Conservation (phyloP, 1,139 yeast species). For the Wickerhamomyces sp. region DNA sequence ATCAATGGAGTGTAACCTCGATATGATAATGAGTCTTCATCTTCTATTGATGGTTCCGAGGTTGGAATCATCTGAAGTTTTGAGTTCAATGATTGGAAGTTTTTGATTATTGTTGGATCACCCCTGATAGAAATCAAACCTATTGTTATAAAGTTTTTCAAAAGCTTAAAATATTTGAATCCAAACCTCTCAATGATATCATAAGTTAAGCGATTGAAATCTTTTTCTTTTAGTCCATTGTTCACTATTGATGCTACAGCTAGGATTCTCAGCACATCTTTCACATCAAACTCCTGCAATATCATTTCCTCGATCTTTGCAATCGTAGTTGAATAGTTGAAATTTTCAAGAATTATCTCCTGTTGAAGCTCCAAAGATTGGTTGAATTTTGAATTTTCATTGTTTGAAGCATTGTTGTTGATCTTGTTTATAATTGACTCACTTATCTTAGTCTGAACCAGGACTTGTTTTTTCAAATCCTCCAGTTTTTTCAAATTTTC, state of each 20-base stretch:
- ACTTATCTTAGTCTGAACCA: conserved; percentile 73
- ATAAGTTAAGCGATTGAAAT: conserved; percentile 43
- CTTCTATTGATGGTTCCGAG: neutral
- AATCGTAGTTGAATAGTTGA: conserved; percentile 52
- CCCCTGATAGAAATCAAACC: conserved; percentile 30
- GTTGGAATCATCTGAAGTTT: conserved; percentile 27
- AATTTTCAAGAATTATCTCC: conserved; percentile 52
- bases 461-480: conserved; percentile 59
- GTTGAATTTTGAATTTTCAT: conserved; percentile 40
- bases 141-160: conserved; percentile 35
- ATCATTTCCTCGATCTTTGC: conserved; percentile 45
- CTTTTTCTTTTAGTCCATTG: conserved; percentile 61
- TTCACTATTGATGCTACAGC: conserved; percentile 53
- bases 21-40: conserved; percentile 27
- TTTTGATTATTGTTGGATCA: conserved; percentile 26
- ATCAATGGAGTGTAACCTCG: conserved; percentile 44
- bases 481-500: conserved; percentile 66
- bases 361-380: conserved; percentile 67
- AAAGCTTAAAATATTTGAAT: conserved; percentile 36
- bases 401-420: conserved; percentile 26
- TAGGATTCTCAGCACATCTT: conserved; percentile 41
- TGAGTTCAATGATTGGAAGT: conserved; percentile 24
- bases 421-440: conserved; percentile 59
- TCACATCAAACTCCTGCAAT: conserved; percentile 32
- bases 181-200: conserved; percentile 60